Conservation (phyloP, 1,284 basidiomycete genomes). For the Fomitopsis betulina region DNA sequence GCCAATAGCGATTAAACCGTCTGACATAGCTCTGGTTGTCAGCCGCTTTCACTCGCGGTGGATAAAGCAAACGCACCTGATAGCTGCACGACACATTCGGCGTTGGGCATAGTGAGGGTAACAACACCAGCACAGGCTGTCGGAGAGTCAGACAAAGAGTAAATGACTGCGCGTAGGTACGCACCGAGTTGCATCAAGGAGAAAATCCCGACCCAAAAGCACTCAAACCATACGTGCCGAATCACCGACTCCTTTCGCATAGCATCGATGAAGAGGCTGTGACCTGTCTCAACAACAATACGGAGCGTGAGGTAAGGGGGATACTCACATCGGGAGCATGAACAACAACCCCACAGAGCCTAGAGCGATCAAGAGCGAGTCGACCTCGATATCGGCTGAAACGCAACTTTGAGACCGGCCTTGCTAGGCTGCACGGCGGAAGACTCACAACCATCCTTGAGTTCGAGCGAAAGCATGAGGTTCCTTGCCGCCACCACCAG, state of each 20-base stretch:
- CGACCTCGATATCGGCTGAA: slow-evolving; percentile 40
- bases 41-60: background rate
- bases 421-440: slow-evolving; percentile 27
- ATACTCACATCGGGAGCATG: slow-evolving; percentile 55
- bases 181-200: slow-evolving; percentile 58
- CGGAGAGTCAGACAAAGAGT: background rate
- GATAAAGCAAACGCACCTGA: background rate
- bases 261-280: slow-evolving; percentile 60
- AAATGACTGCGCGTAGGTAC: slow-evolving; percentile 17
- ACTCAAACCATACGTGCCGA: slow-evolving; percentile 69
- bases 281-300: background rate
- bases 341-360: slow-evolving; percentile 53
- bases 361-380: slow-evolving; percentile 59
- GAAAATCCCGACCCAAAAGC: slow-evolving; percentile 54
- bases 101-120: slow-evolving; percentile 5
- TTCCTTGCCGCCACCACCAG: slow-evolving; percentile 71
- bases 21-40: slow-evolving; percentile 9
- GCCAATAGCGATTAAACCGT: slow-evolving; percentile 15
- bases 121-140: slow-evolving; percentile 6
- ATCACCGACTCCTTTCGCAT: slow-evolving; percentile 45
- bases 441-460: slow-evolving; percentile 12
- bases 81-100: slow-evolving; percentile 5
- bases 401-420: background rate
- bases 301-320: background rate
- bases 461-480: slow-evolving; percentile 40